Percentiles rank a stretch among this genome's conserved stretches.
phyloP scores from a whole-genome alignment of 2,329 filamentous ascomycete genomes.

The Colletotrichum lentis region DNA sequence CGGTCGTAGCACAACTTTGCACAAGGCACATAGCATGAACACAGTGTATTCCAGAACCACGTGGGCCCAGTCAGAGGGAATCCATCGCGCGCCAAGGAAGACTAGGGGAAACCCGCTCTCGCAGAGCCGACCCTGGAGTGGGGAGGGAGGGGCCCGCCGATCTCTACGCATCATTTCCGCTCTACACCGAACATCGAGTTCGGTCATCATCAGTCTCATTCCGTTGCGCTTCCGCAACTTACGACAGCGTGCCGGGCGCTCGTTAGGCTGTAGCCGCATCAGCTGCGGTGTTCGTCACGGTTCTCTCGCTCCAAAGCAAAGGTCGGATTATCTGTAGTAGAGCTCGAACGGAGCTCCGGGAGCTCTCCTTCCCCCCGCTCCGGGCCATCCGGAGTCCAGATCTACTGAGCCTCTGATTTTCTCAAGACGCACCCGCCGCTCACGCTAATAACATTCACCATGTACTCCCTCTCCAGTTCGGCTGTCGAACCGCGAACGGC shows the following conservation, averaged over 20 bases:
- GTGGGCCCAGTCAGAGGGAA: slow-evolving; percentile 26
- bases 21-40: too few species aligned
- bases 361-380: neutral
- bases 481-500: slow-evolving; percentile 42
- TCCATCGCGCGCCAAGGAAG: neutral
- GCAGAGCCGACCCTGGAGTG: too few species aligned
- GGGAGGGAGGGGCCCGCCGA: neutral
- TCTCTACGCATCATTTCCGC: neutral
- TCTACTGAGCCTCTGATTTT: neutral
- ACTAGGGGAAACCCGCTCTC: neutral
- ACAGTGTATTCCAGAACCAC: slow-evolving; percentile 1
- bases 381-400: neutral
- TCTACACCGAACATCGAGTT: neutral
- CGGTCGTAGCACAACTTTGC: too few species aligned
- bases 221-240: neutral
- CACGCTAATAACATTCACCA: slow-evolving; percentile 25
- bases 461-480: slow-evolving; percentile 45
- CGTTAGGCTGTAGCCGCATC: neutral
- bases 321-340: neutral
- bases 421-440: neutral
- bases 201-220: neutral
- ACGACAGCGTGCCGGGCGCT: neutral
- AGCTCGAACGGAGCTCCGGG: neutral
- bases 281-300: neutral
- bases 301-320: too few species aligned